Percentiles rank a stretch among this genome's conserved stretches.
Conservation (phyloP, 441 rosid genomes). For the Eugenia klotzschiana region DNA sequence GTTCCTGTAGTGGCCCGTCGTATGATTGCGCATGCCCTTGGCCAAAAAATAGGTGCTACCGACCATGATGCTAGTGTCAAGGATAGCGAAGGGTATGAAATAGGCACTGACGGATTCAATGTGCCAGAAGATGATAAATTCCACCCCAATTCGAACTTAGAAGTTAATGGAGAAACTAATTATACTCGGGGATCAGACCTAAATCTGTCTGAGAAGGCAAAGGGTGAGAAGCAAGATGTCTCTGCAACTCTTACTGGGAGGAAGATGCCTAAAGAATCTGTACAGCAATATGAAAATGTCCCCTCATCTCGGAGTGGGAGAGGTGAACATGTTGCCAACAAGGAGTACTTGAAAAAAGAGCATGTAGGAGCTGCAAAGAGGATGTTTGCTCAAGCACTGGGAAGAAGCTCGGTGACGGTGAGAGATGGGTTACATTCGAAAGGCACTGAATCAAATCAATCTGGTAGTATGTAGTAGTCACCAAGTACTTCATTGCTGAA, state of each 20-base stretch:
- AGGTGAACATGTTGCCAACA: conserved; percentile 13
- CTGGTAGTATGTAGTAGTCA: background rate
- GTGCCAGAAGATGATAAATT: conserved; percentile 9
- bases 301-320: conserved; percentile 1
- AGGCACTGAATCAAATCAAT: conserved; percentile 16
- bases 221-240: background rate
- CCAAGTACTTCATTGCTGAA: background rate
- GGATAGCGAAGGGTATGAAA: conserved; percentile 10
- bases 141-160: conserved; percentile 8
- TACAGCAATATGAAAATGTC: conserved; percentile 1
- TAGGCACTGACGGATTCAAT: background rate
- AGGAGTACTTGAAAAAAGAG: conserved; percentile 29
- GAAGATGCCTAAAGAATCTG: conserved; percentile 2
- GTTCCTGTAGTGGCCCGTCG: conserved; percentile 56
- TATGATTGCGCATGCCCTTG: conserved; percentile 74
- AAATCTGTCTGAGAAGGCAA: background rate
- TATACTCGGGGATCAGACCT: background rate
- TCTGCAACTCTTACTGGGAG: conserved; percentile 7
- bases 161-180: conserved; percentile 2
- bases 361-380: conserved; percentile 55
- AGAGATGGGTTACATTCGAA: conserved; percentile 13
- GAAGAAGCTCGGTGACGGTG: conserved; percentile 21
- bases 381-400: conserved; percentile 57
- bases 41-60: conserved; percentile 20
- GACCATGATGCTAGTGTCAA: background rate